Evolutionary conservation across 140 eudicot genomes (phyloP), one percentile per base, ranked within the genome.

Genomic region (Anethum foeniculum): DNA sequence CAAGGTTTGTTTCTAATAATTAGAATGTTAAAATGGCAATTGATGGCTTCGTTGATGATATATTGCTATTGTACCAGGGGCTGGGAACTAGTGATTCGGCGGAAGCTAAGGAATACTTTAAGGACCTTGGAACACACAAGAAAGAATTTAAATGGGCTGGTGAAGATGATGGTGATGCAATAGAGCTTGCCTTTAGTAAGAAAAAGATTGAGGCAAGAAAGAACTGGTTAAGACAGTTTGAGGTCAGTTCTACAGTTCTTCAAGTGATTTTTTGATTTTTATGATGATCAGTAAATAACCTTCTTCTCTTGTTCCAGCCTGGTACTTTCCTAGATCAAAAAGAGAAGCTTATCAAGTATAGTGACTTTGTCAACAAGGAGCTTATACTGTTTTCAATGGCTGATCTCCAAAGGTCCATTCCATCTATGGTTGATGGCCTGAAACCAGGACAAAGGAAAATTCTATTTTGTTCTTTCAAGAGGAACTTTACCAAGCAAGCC

Each of bases 401-500:
- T 2, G 99, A 94, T 84, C 94, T 94, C 83, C 94, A 89, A 75
- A 83, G 99, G 77, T 94, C 97, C 11, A 94, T 94, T 69, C 99
- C 98, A 12, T 92, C 96, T 6, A 88, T 94, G 96, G 92, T 92
- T 67, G 97, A 94, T 75, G 99, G 99, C 32, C 72, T 94, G 74
- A 94, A 94, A 85, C 99, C 99, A 3, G 96, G 97, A 5, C 99
- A 94, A 83, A 87, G 98, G 71, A 94, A 94, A 87, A 93, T 92
- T 52, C 92, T 94, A 1, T 94, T 88, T 58, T 92, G 96, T 83
- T 87, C 96, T 67, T 94, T 94, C 56, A 94, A 94, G 89, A 86
- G 88, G 71, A 89, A 88, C 49, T 84, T 90, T 80, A 80, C 84
- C 13, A 84, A 90, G 77, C 94, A 92, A 80, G 89, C 88, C 41